These are phyloP conservation scores for Paratinospora sagittata DNA, from an alignment of 164 flowering plant genomes.

Conservation along the genomic window DNA sequence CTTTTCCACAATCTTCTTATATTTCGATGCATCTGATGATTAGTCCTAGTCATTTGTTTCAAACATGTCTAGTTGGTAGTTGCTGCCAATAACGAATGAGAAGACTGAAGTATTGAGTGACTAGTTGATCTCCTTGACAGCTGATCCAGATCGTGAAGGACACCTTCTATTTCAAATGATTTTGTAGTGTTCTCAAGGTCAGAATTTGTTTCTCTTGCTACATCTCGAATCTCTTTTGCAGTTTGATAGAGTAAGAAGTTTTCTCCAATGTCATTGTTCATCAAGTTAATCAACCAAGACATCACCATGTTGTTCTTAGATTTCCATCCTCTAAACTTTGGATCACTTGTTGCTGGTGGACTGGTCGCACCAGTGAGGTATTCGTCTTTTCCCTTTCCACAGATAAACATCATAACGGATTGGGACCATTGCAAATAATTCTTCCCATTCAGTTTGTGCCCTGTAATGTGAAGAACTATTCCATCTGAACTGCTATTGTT, in stretches of 20 bases:
- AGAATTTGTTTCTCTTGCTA: too few relatives aligned
- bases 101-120: background rate
- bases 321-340: background rate
- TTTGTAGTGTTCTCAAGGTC: background rate
- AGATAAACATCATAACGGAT: too few relatives aligned
- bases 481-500: too few relatives aligned
- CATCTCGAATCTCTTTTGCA: conserved; percentile 6
- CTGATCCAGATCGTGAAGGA: background rate
- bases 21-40: background rate
- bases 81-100: background rate
- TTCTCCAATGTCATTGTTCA: conserved; percentile 5
- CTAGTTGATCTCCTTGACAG: background rate
- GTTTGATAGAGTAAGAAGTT: conserved; percentile 1
- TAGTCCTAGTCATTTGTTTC: background rate
- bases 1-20: background rate
- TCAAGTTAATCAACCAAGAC: conserved; percentile 8
- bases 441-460: too few relatives aligned
- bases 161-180: too few relatives aligned
- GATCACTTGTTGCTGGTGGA: background rate
- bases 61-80: background rate
- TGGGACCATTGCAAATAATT: too few relatives aligned
- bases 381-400: background rate
- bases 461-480: too few relatives aligned
- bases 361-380: background rate
- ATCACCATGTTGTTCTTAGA: conserved; percentile 7